These are phyloP conservation scores for Globisporangium parvum DNA, from an alignment of 352 stramenopile genomes.

Conservation along the genomic window DNA sequence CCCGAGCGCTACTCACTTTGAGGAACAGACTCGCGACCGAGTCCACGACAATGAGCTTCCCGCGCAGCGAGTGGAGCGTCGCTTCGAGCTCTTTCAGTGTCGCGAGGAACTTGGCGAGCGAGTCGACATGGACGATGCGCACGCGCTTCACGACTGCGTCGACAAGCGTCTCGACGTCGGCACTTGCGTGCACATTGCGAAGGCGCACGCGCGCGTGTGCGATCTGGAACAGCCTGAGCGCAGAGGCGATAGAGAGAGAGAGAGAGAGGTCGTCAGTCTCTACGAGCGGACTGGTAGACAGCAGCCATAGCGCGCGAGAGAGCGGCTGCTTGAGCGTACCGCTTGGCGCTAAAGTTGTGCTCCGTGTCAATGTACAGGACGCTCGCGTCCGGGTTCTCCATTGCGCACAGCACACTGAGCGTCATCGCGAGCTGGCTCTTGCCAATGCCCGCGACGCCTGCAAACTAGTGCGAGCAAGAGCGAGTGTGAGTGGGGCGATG, in stretches of 20 bases:
- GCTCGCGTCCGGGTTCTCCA: constrained; percentile 47
- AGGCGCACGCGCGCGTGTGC: constrained; percentile 24
- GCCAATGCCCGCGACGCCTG: constrained; percentile 59
- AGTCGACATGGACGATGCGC: constrained; percentile 31
- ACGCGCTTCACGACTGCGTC: constrained; percentile 35
- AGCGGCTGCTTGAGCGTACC: constrained; percentile 15
- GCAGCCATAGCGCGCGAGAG: background rate
- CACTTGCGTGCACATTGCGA: constrained; percentile 10
- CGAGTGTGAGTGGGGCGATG: background rate
- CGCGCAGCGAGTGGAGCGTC: constrained; percentile 30
- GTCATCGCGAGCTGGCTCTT: constrained; percentile 76
- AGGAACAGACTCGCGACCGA: constrained; percentile 57
- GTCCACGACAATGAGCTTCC: constrained; percentile 71
- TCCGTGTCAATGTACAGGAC: constrained; percentile 73
- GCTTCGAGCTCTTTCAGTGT: constrained; percentile 53
- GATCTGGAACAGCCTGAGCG: constrained; percentile 45
- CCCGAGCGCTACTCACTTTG: constrained; percentile 26
- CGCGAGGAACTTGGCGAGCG: constrained; percentile 31
- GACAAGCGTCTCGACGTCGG: constrained; percentile 15
- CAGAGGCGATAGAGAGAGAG: background rate
- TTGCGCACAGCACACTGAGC: constrained; percentile 56
- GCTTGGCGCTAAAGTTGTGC: constrained; percentile 68
- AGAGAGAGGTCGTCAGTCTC: background rate
- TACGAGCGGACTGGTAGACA: background rate
- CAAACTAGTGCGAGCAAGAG: constrained; percentile 31